Base-by-base conservation (phyloP, 2,329 filamentous ascomycete species). In the Acrodontium crateriforme region DNA sequence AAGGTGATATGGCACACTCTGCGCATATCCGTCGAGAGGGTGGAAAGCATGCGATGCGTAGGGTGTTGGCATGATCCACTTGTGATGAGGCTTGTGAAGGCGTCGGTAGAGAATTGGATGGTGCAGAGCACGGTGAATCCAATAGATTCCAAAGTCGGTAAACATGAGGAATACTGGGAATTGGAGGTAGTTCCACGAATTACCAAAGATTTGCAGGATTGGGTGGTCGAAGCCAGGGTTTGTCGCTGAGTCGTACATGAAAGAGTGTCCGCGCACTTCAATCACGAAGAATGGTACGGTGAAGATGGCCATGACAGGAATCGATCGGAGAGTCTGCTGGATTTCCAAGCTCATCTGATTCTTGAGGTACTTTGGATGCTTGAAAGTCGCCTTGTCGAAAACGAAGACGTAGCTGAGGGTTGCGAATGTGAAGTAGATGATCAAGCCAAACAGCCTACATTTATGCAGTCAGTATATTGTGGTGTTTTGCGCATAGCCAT, bases 11-110 rank as follows among this genome's bases (percentile, higher is more conserved):
- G 87, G 87, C 25, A 92, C 53, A 35, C 78, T 80, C 62, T 95
- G 87, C 8, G 74, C 69, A 59, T 78, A 94, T 49, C 87, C 87
- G 50, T 95, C 87, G 28, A 94, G 54, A 1, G 87, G 85, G 62
- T 95, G 84, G 69, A 95, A 95, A 32, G 87, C 87, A 51, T 93
- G 80, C 44, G 78, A 84, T 22, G 87, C 85, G 54, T 73, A 94
- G 1, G 87, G 87, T 3, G 83, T 92, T 3, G 87, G 87, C 82
- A 94, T 91, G 59, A 95, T 94, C 87, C 87, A 95, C 65, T 93
- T 94, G 74, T 95, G 87, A 60, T 95, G 87, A 41, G 84, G 78
- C 71, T 95, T 95, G 71, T 95, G 87, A 27, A 94, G 67, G 41
- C 65, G 65, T 64, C 85, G 91, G 71, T 95, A 95, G 43, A 89